Conservation (phyloP, 2,329 filamentous ascomycete genomes). For the Samsoniella hepiali region DNA sequence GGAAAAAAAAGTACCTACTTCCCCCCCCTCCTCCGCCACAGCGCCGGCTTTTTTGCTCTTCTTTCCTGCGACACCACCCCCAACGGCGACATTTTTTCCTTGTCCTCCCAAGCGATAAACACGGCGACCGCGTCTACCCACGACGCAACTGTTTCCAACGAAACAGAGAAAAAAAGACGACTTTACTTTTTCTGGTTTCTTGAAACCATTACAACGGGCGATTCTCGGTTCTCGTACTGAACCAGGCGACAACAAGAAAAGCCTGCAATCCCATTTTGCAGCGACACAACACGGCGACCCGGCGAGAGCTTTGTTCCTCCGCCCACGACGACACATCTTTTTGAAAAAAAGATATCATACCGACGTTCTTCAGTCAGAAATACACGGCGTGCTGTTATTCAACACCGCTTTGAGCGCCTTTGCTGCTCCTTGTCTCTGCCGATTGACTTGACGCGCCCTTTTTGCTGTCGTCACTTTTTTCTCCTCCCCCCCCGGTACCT, state of each 20-base stretch:
- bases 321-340: neutral
- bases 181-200: neutral
- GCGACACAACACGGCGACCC: slow-evolving; percentile 1
- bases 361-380: neutral
- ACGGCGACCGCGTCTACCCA: slow-evolving; percentile 12
- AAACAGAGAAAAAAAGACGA: neutral
- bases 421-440: neutral
- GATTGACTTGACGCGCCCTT: slow-evolving; percentile 11
- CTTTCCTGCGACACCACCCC: slow-evolving; percentile 13
- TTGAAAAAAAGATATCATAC: neutral
- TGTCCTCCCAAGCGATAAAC: slow-evolving; percentile 5
- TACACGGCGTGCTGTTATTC: neutral
- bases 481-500: neutral
- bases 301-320: slow-evolving; percentile 4
- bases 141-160: slow-evolving; percentile 1
- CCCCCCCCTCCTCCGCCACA: neutral
- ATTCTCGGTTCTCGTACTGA: neutral
- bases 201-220: too few species aligned
- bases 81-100: slow-evolving; percentile 12
- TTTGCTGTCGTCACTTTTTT: slow-evolving; percentile 10
- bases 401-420: neutral
- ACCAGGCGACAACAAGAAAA: neutral
- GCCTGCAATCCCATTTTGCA: slow-evolving; percentile 5
- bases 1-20: neutral
- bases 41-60: neutral